Conservation (phyloP, 805 yeast genomes). For the Hanseniaspora valbyensis region DNA sequence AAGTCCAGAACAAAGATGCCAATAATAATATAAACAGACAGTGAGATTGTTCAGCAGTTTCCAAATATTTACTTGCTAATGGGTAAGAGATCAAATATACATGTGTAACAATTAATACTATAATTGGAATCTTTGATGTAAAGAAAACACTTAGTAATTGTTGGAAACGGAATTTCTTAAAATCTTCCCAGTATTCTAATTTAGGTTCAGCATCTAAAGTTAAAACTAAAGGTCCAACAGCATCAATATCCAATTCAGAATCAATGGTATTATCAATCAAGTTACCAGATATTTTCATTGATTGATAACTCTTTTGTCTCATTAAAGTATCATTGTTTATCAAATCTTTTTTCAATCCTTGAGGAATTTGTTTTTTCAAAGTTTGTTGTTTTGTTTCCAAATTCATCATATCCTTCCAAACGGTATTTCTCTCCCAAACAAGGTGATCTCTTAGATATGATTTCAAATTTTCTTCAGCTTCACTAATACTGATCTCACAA, state of each 20-base stretch:
- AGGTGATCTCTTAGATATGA: slow-evolving; percentile 74
- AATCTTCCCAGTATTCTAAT: slow-evolving; percentile 29
- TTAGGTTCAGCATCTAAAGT: not conserved
- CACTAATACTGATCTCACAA: slow-evolving; percentile 22
- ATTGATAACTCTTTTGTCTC: slow-evolving; percentile 9
- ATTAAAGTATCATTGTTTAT: not conserved
- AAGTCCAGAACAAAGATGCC: slow-evolving; percentile 87
- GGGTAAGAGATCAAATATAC: slow-evolving; percentile 38
- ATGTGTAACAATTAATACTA: slow-evolving; percentile 34
- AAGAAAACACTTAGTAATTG: slow-evolving; percentile 12
- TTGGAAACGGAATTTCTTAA: not conserved
- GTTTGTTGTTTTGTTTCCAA: slow-evolving; percentile 78
- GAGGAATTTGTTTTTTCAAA: slow-evolving; percentile 32
- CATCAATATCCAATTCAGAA: slow-evolving; percentile 18
- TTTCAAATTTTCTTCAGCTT: slow-evolving; percentile 41
- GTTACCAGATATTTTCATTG: slow-evolving; percentile 19
- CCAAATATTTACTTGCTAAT: slow-evolving; percentile 42
- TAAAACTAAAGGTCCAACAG: not conserved
- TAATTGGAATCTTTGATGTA: slow-evolving; percentile 30
- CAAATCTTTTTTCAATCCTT: slow-evolving; percentile 6
- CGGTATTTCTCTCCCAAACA: slow-evolving; percentile 95
- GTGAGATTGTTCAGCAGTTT: slow-evolving; percentile 52
- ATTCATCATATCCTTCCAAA: slow-evolving; percentile 94
- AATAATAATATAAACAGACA: slow-evolving; percentile 76
- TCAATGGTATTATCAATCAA: slow-evolving; percentile 22